These are phyloP conservation scores for Picea sitchensis DNA, from an alignment of 75 land plant genomes.

Conservation along the genomic window DNA sequence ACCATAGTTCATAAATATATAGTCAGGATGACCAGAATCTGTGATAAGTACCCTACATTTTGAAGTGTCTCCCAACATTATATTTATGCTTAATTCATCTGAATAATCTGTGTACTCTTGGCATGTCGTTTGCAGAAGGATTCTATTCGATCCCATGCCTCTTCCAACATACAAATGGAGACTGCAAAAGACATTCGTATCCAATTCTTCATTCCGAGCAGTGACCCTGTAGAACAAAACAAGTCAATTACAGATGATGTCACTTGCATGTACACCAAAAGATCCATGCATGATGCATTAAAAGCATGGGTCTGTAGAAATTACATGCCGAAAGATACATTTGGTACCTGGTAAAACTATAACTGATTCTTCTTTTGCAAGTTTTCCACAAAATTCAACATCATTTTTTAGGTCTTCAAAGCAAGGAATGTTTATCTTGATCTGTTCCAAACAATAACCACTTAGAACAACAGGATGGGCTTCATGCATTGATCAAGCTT, in stretches of 20 bases:
- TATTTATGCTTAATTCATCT: not conserved
- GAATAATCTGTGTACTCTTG: conserved; percentile 1
- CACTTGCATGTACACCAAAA: not conserved
- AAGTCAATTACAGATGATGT: not conserved
- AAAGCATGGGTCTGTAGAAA: not conserved
- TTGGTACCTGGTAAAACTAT: conserved; percentile 77
- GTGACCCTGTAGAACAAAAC: conserved; percentile 16
- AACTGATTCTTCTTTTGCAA: conserved; percentile 83
- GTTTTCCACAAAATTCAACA: conserved; percentile 71
- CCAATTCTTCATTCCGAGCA: conserved; percentile 74
- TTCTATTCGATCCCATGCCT: conserved; percentile 59
- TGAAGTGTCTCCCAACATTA: not conserved
- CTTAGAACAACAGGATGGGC: not conserved
- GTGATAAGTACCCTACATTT: not conserved
- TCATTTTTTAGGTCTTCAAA: conserved; percentile 69
- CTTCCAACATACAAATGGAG: conserved; percentile 48
- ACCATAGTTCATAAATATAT: not conserved
- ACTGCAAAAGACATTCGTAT: conserved; percentile 71
- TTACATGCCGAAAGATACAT: not conserved
- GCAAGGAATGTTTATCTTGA: conserved; percentile 11
- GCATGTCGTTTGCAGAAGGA: conserved; percentile 60
- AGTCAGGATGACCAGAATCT: not conserved
- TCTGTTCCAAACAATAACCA: conserved; percentile 5
- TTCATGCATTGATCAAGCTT: not conserved
- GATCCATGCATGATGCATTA: not conserved